These are phyloP conservation scores for Trichoderma sp. DNA, from an alignment of 2,329 filamentous ascomycete genomes.

Conservation along the genomic window DNA sequence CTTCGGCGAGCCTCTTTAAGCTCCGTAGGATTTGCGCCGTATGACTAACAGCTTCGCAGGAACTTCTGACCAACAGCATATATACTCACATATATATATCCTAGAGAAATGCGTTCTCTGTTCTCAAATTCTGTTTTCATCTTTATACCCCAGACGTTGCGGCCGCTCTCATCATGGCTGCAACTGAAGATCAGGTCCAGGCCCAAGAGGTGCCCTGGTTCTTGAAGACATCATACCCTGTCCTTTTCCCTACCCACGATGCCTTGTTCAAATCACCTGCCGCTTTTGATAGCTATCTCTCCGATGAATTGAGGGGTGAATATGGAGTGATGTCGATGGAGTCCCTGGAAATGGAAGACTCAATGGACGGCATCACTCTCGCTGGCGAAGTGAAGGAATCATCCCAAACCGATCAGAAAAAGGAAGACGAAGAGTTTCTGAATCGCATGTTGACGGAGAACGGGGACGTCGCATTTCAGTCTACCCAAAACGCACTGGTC, in stretches of 20 bases:
- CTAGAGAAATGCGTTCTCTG: background rate
- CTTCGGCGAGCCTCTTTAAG: background rate
- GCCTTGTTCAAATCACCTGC: constrained; percentile 32
- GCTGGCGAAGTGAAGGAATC: constrained; percentile 19
- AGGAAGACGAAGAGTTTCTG: constrained; percentile 30
- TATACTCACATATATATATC: background rate
- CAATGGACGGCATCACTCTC: constrained; percentile 35
- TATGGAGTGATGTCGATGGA: constrained; percentile 10
- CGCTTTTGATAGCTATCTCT: constrained; percentile 36
- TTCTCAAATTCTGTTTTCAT: background rate
- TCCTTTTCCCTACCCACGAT: constrained; percentile 38
- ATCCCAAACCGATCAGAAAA: constrained; percentile 28
- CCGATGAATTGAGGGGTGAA: constrained; percentile 26
- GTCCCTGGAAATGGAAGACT: constrained; percentile 29
- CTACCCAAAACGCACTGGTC: constrained; percentile 45
- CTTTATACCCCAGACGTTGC: background rate
- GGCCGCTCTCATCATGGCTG: background rate
- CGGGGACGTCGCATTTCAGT: constrained; percentile 45
- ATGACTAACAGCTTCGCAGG: background rate
- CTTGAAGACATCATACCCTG: constrained; percentile 38
- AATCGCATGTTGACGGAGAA: constrained; percentile 51
- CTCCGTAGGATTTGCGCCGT: background rate
- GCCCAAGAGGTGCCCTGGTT: constrained; percentile 34
- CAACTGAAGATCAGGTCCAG: background rate
- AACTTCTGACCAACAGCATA: background rate